Conservation (phyloP, 495 filamentous ascomycete genomes). For the Tuber calosporum region DNA sequence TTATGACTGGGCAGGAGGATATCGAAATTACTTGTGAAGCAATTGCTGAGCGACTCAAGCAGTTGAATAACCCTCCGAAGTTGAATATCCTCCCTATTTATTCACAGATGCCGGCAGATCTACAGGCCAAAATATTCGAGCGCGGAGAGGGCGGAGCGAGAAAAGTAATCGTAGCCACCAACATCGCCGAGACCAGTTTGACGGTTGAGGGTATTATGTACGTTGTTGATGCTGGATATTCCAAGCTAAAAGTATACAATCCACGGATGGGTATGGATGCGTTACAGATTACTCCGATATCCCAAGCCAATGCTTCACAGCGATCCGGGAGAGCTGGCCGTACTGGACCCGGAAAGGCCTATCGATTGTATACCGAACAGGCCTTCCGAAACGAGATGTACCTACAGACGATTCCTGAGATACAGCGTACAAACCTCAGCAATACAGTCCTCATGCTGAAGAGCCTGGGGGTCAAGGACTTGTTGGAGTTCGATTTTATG, state of each 20-base stretch:
- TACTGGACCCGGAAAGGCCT: constrained; percentile 93
- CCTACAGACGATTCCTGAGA: constrained; percentile 95
- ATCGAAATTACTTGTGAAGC: constrained; percentile 96
- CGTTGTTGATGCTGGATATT: constrained; percentile 92
- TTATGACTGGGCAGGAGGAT: constrained; percentile 99
- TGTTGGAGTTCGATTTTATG: constrained; percentile 99
- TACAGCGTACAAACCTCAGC: constrained; percentile 89
- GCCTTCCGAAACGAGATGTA: constrained; percentile 97
- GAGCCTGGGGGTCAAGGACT: constrained; percentile 85
- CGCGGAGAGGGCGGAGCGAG: constrained; percentile 79
- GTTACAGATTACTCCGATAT: constrained; percentile 95
- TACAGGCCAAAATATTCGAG: constrained; percentile 97
- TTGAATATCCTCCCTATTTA: constrained; percentile 96
- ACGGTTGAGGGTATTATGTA: constrained; percentile 99
- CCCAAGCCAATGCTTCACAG: constrained; percentile 91
- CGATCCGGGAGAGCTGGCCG: constrained; percentile 88
- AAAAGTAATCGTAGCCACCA: constrained; percentile 97
- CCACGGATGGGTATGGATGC: constrained; percentile 99
- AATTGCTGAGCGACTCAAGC: constrained; percentile 76
- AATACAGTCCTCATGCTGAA: constrained; percentile 94
- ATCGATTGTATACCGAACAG: constrained; percentile 85
- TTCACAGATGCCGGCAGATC: constrained; percentile 97
- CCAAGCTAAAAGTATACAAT: constrained; percentile 98
- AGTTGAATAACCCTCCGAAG: constrained; percentile 90
- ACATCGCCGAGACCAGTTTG: constrained; percentile 96